A percentile compares a stretch with the other conserved stretches of the same genome.
Conservation (phyloP, 345 rosid species). For the Dipteronia sinensis region DNA sequence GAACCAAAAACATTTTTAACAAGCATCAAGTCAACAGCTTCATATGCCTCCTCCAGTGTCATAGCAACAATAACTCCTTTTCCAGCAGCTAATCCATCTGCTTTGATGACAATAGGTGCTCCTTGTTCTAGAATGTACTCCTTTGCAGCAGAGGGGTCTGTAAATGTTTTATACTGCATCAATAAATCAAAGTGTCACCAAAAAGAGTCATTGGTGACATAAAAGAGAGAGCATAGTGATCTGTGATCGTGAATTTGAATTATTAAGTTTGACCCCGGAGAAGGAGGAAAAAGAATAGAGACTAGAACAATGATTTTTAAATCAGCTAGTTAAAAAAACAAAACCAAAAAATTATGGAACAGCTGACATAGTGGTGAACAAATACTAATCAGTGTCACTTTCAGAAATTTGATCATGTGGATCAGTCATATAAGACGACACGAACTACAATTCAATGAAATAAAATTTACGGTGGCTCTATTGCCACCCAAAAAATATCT, state of each 20-base stretch:
- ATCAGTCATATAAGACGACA: not conserved
- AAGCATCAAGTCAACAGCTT: slow-evolving; percentile 92
- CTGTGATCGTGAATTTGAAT: not conserved
- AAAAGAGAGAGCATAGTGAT: not conserved
- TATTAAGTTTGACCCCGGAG: not conserved
- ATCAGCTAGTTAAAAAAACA: not conserved
- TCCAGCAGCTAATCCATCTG: slow-evolving; percentile 97
- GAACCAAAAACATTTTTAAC: slow-evolving; percentile 79
- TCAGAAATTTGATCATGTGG: not conserved
- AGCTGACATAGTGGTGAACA: not conserved
- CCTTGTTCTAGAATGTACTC: slow-evolving; percentile 76
- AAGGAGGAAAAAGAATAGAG: not conserved
- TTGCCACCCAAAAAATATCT: too few species aligned
- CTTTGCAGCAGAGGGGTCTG: slow-evolving; percentile 70
- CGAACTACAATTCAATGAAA: not conserved
- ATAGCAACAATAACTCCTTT: slow-evolving; percentile 90
- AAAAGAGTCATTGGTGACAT: not conserved
- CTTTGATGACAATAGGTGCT: slow-evolving; percentile 82
- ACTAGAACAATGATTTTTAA: not conserved
- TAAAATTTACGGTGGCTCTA: too few species aligned
- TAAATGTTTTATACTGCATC: slow-evolving; percentile 70
- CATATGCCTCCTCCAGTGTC: slow-evolving; percentile 75
- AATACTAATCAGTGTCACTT: not conserved
- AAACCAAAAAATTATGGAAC: not conserved
- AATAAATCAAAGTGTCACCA: slow-evolving; percentile 13